Base-by-base conservation (phyloP, 306 rosid species). In the Gleditsia sinensis region DNA sequence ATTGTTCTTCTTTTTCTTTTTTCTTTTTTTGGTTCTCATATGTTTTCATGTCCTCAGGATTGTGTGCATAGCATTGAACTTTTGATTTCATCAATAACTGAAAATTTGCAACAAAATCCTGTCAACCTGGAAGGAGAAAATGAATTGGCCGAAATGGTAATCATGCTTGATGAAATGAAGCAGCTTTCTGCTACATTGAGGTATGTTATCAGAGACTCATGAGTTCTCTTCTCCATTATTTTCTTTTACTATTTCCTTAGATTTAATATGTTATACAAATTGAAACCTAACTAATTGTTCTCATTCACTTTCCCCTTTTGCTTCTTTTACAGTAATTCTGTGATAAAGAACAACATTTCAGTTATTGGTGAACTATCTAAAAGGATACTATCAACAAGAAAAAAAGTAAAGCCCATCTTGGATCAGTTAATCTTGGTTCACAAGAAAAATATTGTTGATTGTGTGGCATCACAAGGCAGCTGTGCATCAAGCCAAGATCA, bases 161-260 rank as follows among this genome's bases (percentile, higher is more conserved):
- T 20, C 20, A 10, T 79, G 75, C 45, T 33, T 40, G 67, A 57
- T 65, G 75, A 48, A 70, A 13, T 46, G 61, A 69, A 36, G 50
- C 67, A 48, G 67, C 71, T 78, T 71, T 49, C 67, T 20, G 58
- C 54, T 17, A 62, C 69, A 59, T 17, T 77, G 60, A 67, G 34
- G 86, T 82, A 4, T 36, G 77, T 43, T 34, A 17, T 17, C 1
- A 8, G 9, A n/a, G 19, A 33, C 16, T 20, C 37, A 42, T 60
- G 46, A 23, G 0, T 24, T 24, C 14, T 37, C 9, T 21, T 2
- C 9, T 0, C 1, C 5, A 48, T 48, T 48, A 6, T 19, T 3
- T 48, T 48, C 51, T 7, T 45, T 45, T 36, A 2, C 5, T 60
- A 20, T 14, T 28, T 1, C 7, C 1, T 57, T 2, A 28, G 20